These are phyloP conservation scores for Jackrogersella multiformis DNA, from an alignment of 495 filamentous ascomycete species.

Conservation along the genomic window DNA sequence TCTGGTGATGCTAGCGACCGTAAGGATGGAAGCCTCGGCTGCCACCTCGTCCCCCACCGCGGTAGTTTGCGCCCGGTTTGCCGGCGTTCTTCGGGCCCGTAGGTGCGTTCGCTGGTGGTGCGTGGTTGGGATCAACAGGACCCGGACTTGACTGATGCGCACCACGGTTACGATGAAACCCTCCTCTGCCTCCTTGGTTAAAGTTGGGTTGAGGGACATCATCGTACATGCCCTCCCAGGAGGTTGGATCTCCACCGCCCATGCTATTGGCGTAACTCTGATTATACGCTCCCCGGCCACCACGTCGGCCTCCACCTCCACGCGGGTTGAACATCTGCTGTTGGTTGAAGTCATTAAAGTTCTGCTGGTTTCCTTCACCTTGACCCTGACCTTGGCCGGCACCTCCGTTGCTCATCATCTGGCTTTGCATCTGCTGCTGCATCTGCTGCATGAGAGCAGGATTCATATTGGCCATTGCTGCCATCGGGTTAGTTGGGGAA, in stretches of 20 bases:
- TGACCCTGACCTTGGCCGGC: conserved; percentile 49
- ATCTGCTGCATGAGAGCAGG: conserved; percentile 87
- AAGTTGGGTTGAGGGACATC: conserved; percentile 90
- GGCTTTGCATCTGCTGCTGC: conserved; percentile 83
- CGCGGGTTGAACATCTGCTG: conserved; percentile 88
- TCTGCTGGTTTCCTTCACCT: conserved; percentile 44
- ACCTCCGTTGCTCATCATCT: conserved; percentile 63
- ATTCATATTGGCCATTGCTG: conserved; percentile 69
- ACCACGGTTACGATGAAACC: conserved; percentile 50
- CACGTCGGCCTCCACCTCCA: conserved; percentile 48
- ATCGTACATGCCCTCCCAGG: conserved; percentile 99
- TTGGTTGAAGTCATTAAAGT: conserved; percentile 73
- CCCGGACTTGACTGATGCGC: conserved; percentile 50
- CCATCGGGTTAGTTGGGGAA: conserved; percentile 57
- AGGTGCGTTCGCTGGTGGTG: conserved; percentile 91
- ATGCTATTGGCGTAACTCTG: conserved; percentile 42
- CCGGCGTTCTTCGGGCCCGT: conserved; percentile 97
- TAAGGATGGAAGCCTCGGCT: conserved; percentile 85
- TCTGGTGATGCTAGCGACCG: conserved; percentile 41
- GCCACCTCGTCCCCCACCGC: conserved; percentile 87
- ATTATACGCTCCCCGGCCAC: conserved; percentile 46
- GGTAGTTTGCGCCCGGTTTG: conserved; percentile 91
- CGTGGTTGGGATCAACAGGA: conserved; percentile 55
- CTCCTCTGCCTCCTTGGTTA: conserved; percentile 65
- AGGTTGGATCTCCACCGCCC: conserved; percentile 64